Base-by-base conservation (phyloP, 2,329 filamentous ascomycete species). In the Botrytis squamosa region DNA sequence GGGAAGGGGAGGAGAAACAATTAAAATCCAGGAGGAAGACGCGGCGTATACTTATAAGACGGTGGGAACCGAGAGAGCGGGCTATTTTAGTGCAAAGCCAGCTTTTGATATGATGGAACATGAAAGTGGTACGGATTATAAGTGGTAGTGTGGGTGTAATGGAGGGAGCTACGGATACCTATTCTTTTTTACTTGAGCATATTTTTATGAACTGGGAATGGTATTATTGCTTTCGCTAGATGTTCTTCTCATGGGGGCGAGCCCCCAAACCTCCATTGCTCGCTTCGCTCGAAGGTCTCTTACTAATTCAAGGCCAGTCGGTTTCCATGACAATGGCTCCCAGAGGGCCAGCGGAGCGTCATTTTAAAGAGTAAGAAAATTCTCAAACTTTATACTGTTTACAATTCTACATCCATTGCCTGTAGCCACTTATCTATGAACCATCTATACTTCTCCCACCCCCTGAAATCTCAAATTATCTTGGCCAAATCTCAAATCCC, bases 81-180 rank as follows among this genome's bases (percentile, higher is more conserved):
- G 92, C 0, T 93, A 88, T 85, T 94, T 94, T 80, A 89, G 86
- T 77, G 92, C 90, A 9, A 90, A 90, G 83, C 91, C 92, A 25
- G 77, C 91, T 76, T 94, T 94, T 83, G 91, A 93, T 83, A 82
- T 93, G 59, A 88, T 92, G 75, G 87, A 90, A 78, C 86, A 86
- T 80, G 88, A 91, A 82, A 64, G 75, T 33, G 80, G 79, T 8
- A 75, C 76, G 44, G 79, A 79, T 74, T 81, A 80, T 71, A 79
- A 79, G 73, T 77, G 75, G 79, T 80, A 74, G 75, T 38, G 33
- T 29, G 55, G 25, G 20, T 38, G 20, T 16, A 22, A 4, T 29
- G 20, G 36, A 40, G 18, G 42, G 10, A 7, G 20, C n/a, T 49
- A 7, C 7, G 38, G 5, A 14, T 22, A 29, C 25, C 8, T 42